Percentiles rank a stretch among this genome's conserved stretches.
phyloP scores from a whole-genome alignment of 116 monocot species.

The Iris pallida region DNA sequence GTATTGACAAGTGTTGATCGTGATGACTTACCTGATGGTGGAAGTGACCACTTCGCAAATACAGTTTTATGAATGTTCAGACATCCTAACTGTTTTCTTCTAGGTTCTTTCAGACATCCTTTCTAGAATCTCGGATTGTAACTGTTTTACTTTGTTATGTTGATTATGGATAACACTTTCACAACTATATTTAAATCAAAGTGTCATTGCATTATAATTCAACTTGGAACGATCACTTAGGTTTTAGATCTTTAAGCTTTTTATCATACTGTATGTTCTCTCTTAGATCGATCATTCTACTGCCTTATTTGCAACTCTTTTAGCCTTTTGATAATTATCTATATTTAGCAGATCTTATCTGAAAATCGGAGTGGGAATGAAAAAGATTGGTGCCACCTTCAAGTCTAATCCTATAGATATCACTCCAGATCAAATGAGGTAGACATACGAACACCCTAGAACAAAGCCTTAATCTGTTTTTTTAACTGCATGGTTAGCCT shows the following conservation, averaged over 20 bases:
- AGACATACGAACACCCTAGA: neutral
- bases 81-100: neutral
- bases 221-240: no score
- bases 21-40: conserved; percentile 98
- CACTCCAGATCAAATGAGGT: conserved; percentile 99
- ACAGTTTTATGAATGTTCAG: conserved; percentile 75
- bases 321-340: no score
- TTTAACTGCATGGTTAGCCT: neutral
- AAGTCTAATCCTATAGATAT: conserved; percentile 57
- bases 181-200: no score
- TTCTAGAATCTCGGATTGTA: conserved; percentile 11
- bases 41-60: conserved; percentile 87
- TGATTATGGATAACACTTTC: no score
- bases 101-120: no score
- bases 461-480: neutral
- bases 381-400: conserved; percentile 64
- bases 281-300: no score
- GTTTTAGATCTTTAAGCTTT: no score
- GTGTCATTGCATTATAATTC: no score
- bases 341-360: no score
- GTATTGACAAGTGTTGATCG: conserved; percentile 96
- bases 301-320: no score
- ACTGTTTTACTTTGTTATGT: no score
- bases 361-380: conserved; percentile 62
- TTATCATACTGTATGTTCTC: no score